Evolutionary conservation across 495 filamentous ascomycete genomes (phyloP), one percentile per base, ranked within the genome.

Genomic region (Trichoderma asperelloides): DNA sequence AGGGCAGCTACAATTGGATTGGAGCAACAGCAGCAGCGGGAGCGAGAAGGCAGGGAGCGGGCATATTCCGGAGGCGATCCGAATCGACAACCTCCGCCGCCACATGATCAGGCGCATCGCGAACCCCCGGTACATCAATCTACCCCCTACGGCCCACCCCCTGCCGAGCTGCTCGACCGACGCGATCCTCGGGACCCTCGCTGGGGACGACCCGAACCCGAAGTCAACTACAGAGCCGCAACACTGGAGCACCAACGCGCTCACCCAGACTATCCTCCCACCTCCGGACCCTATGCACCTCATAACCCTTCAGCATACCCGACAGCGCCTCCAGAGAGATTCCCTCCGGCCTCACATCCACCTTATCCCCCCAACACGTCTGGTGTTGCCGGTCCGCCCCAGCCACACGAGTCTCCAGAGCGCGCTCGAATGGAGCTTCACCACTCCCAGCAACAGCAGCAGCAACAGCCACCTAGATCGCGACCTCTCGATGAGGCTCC

Each of bases 371-470:
- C 78, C 47, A 71, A 75, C 18, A 70, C 77, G 8, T 74, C 74
- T 28, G 78, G 78, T n/a, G 75, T 73, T 15, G 75, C 71, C 4
- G 73, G 76, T 7, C 72, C 71, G 2, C 75, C 76, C 41, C 81
- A 78, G 71, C 60, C 75, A 0, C 82, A 80, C 66, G 83, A 85
- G 47, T 85, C 84, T 15, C 83, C 84, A 2, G 80, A 83, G 12
- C 74, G 78, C 0, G 77, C 78, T 30, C 75, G 78, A n/a, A 74
- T 79, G 63, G 68, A 60, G 33, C 57, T 71, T 3, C 70, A 71
- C 69, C 76, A 75, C 72, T 66, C 73, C 15, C 76, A 78, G 16
- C 71, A 75, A n/a, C 76, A 76, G 40, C 68, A 75, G 63, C 77
- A 74, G 27, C 79, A 78, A 25, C 71, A 70, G 45, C 74, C 68